Base-by-base conservation (phyloP, 179 eudicot species). In the Vitellaria paradoxa region DNA sequence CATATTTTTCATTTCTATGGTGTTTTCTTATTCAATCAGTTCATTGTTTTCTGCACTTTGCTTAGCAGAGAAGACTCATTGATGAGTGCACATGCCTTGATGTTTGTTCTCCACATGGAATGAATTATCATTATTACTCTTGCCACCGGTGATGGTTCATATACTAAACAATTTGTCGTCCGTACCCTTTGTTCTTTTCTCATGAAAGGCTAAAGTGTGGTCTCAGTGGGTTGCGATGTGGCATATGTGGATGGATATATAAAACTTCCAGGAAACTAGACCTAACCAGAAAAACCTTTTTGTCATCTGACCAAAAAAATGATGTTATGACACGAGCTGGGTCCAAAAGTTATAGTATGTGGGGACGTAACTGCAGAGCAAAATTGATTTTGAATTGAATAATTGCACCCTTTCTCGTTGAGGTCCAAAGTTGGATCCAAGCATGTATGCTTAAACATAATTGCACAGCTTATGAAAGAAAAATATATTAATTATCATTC, bases 221-320 rank as follows among this genome's bases (percentile, higher is more conserved):
- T 68, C 53, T 68, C 59, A 50, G 42, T 50, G 40, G 73, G 56
- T 45, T 70, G 73, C 21, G 59, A 70, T 11, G 42, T 21, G 26
- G 24, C 53, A 46, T 68, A n/a, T 18, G 4, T 68, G 10, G 26
- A 45, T 47, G 56, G 23, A 46, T 42, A 15, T 68, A 24, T 26
- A 65, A 65, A 62, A 23, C 68, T 30, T 40, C 60, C 26, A 10
- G 30, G 15, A 57, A 42, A 72, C 50, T 17, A n/a, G 24, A 42
- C 18, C 12, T 30, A 7, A 73, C 20, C 59, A 57, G 50, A n/a
- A 10, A 57, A 42, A 45, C 5, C 20, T 68, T 42, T 45, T n/a
- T 68, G 56, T 26, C 13, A 49, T 8, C 24, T 1, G 14, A 68
- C 56, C 8, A 49, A 46, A 30, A 30, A 30, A 30, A 30, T 30